Base-by-base conservation (phyloP, 176 grass and related monocot genomes). In the Pontederia paniculata region DNA sequence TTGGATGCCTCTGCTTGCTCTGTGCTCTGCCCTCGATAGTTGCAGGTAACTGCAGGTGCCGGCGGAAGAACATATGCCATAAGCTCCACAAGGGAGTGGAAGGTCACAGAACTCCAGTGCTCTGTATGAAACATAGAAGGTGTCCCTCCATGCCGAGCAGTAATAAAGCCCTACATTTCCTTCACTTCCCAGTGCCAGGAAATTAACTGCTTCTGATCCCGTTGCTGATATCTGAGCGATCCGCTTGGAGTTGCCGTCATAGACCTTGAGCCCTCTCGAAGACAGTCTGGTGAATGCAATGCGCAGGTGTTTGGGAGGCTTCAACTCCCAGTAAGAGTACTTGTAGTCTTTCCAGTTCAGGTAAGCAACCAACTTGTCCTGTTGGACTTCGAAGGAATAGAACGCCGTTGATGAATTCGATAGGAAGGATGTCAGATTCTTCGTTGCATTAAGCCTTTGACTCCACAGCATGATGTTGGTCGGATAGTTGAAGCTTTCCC, bases 241-340 rank as follows among this genome's bases (percentile, higher is more conserved):
- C 54, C 68, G 73, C 41, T 44, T 14, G 23, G 62, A 62, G 31
- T 52, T 70, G 1, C 42, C 14, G 46, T 82, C 67, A 48, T 76
- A 82, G 44, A 77, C 54, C 53, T 72, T 62, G 23, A 82, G 62
- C 16, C 73, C 79, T 17, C 23, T 72, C 10, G 58, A 44, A 5
- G 55, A 62, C 13, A 76, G 43, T 47, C 42, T 76, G 28, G 61
- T 47, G 45, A 28, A 82, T 20, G 43, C 48, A 10, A 82, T 82
- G 8, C 12, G 69, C 50, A 50, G 44, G 10, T 61, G 47, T 21
- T 48, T 21, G 7, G 43, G 43, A 31, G 80, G 73, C 16, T 42
- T 17, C 28, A 83, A 28, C 48, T 87, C 57, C 83, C 88, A 87
- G 75, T 94, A 87, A 16, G 80, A 72, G 51, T 89, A 84, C 53